Evolutionary conservation across 2,329 filamentous ascomycete species (phyloP).

Genomic region (Cordyceps militaris): DNA sequence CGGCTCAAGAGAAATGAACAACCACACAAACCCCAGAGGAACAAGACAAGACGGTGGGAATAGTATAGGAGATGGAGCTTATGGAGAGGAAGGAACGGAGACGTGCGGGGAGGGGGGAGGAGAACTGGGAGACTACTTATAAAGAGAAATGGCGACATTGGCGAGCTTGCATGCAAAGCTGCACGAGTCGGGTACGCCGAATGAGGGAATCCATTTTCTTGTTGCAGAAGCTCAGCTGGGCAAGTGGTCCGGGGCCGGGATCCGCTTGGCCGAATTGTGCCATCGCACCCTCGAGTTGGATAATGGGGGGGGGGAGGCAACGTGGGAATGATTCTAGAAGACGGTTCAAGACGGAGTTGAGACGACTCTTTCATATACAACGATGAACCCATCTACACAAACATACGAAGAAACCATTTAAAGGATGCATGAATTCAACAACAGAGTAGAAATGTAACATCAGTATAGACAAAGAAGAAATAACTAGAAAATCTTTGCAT

Average conservation of each 20-base stretch:
- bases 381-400: no score
- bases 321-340: not conserved
- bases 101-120: not conserved
- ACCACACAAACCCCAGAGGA: not conserved
- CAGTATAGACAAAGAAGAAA: no score
- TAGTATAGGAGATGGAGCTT: not conserved
- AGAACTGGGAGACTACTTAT: not conserved
- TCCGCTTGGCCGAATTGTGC: conserved; percentile 11
- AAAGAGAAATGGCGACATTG: not conserved
- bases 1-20: not conserved
- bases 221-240: conserved; percentile 3
- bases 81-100: not conserved
- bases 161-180: not conserved
- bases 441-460: no score
- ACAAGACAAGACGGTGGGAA: not conserved
- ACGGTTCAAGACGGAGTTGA: not conserved
- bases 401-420: no score
- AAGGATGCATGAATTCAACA: no score
- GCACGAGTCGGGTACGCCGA: conserved; percentile 1
- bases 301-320: not conserved
- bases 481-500: no score
- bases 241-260: not conserved
- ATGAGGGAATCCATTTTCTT: not conserved
- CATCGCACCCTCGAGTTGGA: conserved; percentile 12
- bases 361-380: no score